phyloP scores from a whole-genome alignment of 495 filamentous ascomycete genomes.

The Penicillium alfredii region DNA sequence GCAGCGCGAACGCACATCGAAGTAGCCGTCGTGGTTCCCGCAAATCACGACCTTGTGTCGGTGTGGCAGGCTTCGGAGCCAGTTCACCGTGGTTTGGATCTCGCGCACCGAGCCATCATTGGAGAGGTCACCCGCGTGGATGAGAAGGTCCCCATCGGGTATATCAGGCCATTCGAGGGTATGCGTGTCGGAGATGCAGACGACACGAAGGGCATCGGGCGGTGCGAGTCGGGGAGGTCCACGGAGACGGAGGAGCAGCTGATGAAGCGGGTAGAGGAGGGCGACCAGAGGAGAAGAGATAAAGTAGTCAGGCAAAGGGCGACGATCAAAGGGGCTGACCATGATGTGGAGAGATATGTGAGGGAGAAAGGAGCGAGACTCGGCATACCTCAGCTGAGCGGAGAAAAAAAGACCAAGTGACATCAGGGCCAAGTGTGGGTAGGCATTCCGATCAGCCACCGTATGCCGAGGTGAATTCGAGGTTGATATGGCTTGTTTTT shows the following conservation, averaged over 20 bases:
- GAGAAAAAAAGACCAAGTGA: too few species aligned
- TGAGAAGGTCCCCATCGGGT: conserved; percentile 75
- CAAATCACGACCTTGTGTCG: conserved; percentile 73
- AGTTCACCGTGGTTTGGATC: conserved; percentile 73
- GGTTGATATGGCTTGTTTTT: too few species aligned
- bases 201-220: conserved; percentile 55
- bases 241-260: conserved; percentile 56
- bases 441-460: too few species aligned
- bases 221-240: conserved; percentile 52
- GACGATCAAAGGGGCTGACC: conserved; percentile 44
- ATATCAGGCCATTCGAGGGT: conserved; percentile 54
- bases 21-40: conserved; percentile 86
- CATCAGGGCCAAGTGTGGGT: too few species aligned
- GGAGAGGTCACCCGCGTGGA: conserved; percentile 83
- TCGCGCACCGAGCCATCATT: conserved; percentile 64
- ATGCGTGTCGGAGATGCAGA: conserved; percentile 92
- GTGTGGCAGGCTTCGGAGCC: conserved; percentile 69
- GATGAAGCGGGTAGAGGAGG: conserved; percentile 51
- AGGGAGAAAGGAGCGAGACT: not conserved
- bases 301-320: conserved; percentile 40
- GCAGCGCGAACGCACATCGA: conserved; percentile 53
- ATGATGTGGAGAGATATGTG: conserved; percentile 15
- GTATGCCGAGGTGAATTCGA: too few species aligned
- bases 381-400: too few species aligned
- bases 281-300: conserved; percentile 45